Conservation (phyloP, 106 monocot species). For the Dioscorea alata region DNA sequence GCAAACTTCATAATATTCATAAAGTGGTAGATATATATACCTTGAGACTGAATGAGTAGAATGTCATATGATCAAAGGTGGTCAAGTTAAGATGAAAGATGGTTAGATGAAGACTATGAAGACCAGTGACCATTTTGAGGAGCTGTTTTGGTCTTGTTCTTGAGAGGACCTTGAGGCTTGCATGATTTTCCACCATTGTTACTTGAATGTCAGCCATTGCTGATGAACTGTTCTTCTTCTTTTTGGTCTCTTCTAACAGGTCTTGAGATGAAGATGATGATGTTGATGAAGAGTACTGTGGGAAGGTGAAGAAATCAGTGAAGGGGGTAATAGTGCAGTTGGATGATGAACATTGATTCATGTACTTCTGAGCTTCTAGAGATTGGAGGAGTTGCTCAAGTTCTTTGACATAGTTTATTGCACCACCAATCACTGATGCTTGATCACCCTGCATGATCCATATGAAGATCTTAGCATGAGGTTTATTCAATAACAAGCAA, state of each 20-base stretch:
- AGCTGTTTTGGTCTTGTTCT: conserved; percentile 47
- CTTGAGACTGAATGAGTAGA: conserved; percentile 72
- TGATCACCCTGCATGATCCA: conserved; percentile 41
- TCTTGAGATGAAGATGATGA: not conserved
- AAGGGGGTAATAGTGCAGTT: conserved; percentile 18
- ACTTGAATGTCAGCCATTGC: conserved; percentile 47
- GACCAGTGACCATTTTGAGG: conserved; percentile 31
- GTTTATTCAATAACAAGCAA: too few species aligned
- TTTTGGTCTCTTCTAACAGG: not conserved
- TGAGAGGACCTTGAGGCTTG: conserved; percentile 45
- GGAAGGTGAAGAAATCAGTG: conserved; percentile 40
- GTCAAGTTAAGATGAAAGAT: conserved; percentile 58
- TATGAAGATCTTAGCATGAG: not conserved
- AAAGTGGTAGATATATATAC: conserved; percentile 22
- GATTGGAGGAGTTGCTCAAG: conserved; percentile 59
- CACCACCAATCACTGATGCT: conserved; percentile 65
- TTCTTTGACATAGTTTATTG: conserved; percentile 64
- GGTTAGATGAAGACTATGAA: conserved; percentile 33
- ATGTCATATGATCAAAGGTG: conserved; percentile 32
- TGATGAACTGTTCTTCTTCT: not conserved
- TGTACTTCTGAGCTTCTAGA: conserved; percentile 27
- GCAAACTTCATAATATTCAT: too few species aligned
- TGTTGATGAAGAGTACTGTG: conserved; percentile 30
- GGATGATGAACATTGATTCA: not conserved
- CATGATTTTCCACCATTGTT: conserved; percentile 56